Base-by-base conservation (phyloP, 306 rosid genomes). In the Vigna radiata region DNA sequence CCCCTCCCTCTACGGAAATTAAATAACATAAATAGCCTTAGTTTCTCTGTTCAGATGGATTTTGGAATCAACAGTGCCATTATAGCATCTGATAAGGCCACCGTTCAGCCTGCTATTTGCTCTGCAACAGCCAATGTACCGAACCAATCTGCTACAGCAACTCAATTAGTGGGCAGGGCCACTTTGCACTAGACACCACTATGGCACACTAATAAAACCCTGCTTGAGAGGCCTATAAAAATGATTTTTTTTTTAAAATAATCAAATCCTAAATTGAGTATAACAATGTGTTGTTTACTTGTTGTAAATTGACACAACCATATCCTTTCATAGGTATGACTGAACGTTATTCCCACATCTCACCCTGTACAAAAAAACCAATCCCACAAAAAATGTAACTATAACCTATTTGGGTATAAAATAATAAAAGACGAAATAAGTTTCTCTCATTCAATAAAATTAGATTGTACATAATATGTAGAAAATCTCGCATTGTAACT, bases 281-380 rank as follows among this genome's bases (percentile, higher is more conserved):
- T 67, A 67, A 36, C 11, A 11, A 18, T 18, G 39, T 7, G 21
- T 43, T 41, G 5, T 43, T 25, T 14, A 46, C 23, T 68, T 21
- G 7, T 68, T 13, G 41, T 19, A 68, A 44, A 67, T 3, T 13
- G 56, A 23, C 19, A 44, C 39, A 67, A 46, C 13, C 39, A 46
- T 21, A 43, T 43, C 55, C 29, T 67, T 44, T 19, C 39, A 44
- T 15, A 4, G 52, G 41, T 21, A 46, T 46, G 39, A 25, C 56
- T 13, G 18, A 46, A 68, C 46, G 58, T 6, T 44, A 46, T 68
- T 25, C 21, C 12, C 3, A 25, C 39, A 14, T 6, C 21, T 14
- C 36, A 19, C 53, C 52, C 6, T 19, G 31, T 44, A 67, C 21
- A 67, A 67, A 19, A 44, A 67, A 46, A 66, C 55, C 55, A 67